A percentile compares a stretch with the other conserved stretches of the same genome.
These are phyloP conservation scores for Magnusiomyces magnusii DNA, from an alignment of 1,139 yeast species.

Conservation along the genomic window DNA sequence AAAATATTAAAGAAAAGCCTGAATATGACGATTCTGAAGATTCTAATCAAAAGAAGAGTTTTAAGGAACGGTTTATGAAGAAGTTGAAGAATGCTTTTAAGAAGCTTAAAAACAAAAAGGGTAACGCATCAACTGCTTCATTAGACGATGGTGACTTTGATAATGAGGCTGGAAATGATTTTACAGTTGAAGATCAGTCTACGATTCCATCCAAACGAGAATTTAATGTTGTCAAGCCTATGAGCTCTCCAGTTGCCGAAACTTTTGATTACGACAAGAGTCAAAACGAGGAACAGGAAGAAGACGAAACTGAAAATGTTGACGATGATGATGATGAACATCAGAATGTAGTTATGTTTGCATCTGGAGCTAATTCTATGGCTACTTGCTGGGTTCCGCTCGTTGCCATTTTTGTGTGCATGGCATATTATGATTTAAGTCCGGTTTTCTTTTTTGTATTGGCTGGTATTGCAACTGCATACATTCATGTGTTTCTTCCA, in stretches of 20 bases:
- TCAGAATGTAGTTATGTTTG: not conserved
- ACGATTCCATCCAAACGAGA: not conserved
- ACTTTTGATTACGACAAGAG: not conserved
- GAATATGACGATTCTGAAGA: not conserved
- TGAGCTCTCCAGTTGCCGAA: no score
- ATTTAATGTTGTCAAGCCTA: not conserved
- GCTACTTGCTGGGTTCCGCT: conserved; percentile 16
- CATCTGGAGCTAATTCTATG: conserved; percentile 13
- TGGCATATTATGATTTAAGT: conserved; percentile 14
- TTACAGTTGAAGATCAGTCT: no score
- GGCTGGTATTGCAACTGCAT: conserved; percentile 15
- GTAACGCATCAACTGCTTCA: not conserved
- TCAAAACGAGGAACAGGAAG: not conserved
- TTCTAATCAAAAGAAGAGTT: not conserved
- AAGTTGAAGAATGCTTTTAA: conserved; percentile 3
- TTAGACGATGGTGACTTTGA: not conserved
- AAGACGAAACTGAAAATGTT: not conserved
- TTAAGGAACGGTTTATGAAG: conserved; percentile 1
- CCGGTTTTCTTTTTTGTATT: conserved; percentile 14
- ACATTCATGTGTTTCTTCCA: conserved; percentile 15
- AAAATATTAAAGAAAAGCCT: not conserved
- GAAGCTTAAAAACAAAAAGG: not conserved
- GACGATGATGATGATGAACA: not conserved
- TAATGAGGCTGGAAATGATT: not conserved
- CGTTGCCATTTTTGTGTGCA: conserved; percentile 10